phyloP scores from a whole-genome alignment of 805 yeast genomes.

The Yueomyces sp. region DNA sequence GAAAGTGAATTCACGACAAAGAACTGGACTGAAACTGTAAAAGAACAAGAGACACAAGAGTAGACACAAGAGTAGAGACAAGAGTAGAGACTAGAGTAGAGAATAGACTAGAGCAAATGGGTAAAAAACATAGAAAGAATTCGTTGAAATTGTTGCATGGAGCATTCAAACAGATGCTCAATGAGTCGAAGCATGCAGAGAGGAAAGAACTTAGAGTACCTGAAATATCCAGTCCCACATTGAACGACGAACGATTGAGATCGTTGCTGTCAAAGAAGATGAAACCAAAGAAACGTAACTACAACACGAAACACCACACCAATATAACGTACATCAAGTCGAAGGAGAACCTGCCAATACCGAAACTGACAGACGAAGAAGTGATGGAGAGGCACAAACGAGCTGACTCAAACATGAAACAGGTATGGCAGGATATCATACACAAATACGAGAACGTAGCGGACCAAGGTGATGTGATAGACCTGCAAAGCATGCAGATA shows the following conservation, averaged over 20 bases:
- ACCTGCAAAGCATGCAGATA: conserved; percentile 49
- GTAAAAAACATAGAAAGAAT: neutral
- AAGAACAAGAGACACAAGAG: too few relatives aligned
- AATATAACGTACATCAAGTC: conserved; percentile 20
- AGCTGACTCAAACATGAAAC: conserved; percentile 24
- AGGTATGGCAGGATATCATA: conserved; percentile 40
- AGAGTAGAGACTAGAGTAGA: conserved; percentile 26
- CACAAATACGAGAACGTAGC: conserved; percentile 38
- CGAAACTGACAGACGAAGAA: conserved; percentile 22
- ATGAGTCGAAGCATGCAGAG: too few relatives aligned
- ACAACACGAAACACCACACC: neutral
- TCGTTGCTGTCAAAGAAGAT: neutral
- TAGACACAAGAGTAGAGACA: conserved; percentile 6
- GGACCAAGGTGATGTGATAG: conserved; percentile 51
- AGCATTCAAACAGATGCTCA: neutral
- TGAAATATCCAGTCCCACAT: too few relatives aligned
- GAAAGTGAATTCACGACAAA: neutral
- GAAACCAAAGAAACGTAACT: neutral
- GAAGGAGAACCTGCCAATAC: conserved; percentile 20
- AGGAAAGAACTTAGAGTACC: too few relatives aligned
- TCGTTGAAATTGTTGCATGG: conserved; percentile 3
- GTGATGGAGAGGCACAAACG: conserved; percentile 21
- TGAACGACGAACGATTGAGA: neutral
- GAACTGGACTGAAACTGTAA: neutral
- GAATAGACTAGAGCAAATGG: neutral